These are phyloP conservation scores for Podospora fimiseda DNA, from an alignment of 495 filamentous ascomycete genomes.

Conservation along the genomic window DNA sequence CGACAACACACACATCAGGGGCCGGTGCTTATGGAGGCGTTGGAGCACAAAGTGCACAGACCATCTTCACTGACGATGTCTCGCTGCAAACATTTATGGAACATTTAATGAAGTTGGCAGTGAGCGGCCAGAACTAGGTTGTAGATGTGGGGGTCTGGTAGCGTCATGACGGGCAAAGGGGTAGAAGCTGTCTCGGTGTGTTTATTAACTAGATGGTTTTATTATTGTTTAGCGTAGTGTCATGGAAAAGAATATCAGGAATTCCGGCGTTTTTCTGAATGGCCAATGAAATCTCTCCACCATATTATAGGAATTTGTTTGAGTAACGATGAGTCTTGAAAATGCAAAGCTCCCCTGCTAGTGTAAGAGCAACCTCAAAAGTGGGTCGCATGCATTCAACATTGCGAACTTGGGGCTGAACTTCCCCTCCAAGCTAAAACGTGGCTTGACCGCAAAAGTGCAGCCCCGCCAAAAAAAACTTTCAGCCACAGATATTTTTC, in stretches of 20 bases:
- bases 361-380: not conserved
- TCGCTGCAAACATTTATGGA: conserved; percentile 99
- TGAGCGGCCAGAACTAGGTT: conserved; percentile 51
- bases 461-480: conserved; percentile 13
- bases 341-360: no score
- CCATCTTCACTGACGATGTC: conserved; percentile 98
- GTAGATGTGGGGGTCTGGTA: not conserved
- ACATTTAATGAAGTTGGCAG: conserved; percentile 89
- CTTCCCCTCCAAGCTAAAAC: conserved; percentile 1
- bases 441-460: conserved; percentile 7
- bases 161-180: not conserved
- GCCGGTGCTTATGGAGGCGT: conserved; percentile 75
- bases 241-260: not conserved
- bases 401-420: not conserved
- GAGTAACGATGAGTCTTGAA: no score
- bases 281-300: no score
- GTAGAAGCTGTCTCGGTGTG: not conserved
- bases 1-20: conserved; percentile 92
- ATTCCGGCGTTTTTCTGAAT: not conserved
- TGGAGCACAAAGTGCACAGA: conserved; percentile 81
- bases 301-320: no score
- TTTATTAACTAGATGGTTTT: conserved; percentile 2
- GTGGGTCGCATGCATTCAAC: not conserved
- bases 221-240: conserved; percentile 5
- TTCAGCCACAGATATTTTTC: conserved; percentile 23